Evolutionary conservation across 2,329 filamentous ascomycete species (phyloP), one percentile per base, ranked within the genome.

Genomic region (Fusarium concolor): DNA sequence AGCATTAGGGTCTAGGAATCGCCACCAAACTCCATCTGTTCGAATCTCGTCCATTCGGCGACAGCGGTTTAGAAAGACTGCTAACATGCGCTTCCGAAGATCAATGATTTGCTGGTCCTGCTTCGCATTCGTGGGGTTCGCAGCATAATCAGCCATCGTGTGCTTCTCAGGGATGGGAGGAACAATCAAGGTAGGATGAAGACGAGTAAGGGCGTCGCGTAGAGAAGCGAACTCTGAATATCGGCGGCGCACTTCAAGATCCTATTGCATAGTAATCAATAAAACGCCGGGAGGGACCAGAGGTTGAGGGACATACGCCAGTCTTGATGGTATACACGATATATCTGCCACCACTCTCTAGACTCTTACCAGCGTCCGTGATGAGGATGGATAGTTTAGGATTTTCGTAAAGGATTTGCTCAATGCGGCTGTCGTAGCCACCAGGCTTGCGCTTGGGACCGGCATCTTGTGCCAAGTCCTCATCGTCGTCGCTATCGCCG

Each of bases 151-250:
- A 64, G 95, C 95, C 91, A 99, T 97, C 44, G 94, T 96, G 79
- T 99, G 96, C 80, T 99, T 99, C 81, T 99, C 96, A 22, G 96
- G 96, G 74, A 99, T 99, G 5, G 96, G 96, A 10, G 96, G 96
- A 52, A 99, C 92, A 74, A 99, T 92, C 41, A 99, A 86, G 0
- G 96, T 99, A 10, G 96, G 96, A 77, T 99, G 96, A 65, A 99
- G 86, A 72, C 92, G 92, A 45, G 94, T 94, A 28, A 99, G 86
- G 4, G 95, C 95, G 74, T 94, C 90, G 74, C 96, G 89, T 58
- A 99, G 83, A 17, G 95, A 97, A 35, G 93, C 92, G 76, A 99
- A 99, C 79, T 99, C 96, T 2, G 96, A 99, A 80, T 99, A 99
- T 74, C 96, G 88, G 74, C 96, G 89, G 73, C 95, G 91, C 55